A percentile compares a stretch with the other conserved stretches of the same genome.
Evolutionary conservation across 164 flowering plant species (phyloP).

Genomic region (Cinnamomum chago): DNA sequence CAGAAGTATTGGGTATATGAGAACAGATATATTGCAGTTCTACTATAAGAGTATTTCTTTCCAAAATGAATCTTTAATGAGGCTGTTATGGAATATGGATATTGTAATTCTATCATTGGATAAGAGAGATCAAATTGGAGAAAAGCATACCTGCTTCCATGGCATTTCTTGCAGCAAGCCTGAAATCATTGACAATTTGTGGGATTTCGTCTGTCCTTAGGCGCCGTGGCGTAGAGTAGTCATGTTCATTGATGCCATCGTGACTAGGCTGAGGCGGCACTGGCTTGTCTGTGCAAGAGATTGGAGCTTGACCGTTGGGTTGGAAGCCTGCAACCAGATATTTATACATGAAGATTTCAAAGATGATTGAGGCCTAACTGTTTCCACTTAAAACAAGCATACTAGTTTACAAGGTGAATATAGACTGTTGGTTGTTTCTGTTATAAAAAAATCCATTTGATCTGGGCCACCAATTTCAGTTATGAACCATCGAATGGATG

Average conservation of each 20-base stretch:
- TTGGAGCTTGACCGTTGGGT: slow-evolving; percentile 16
- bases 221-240: slow-evolving; percentile 10
- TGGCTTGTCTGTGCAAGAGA: slow-evolving; percentile 18
- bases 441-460: too few relatives aligned
- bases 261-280: slow-evolving; percentile 8
- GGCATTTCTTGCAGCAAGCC: slow-evolving; percentile 29
- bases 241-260: not conserved
- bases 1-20: not conserved
- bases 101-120: not conserved
- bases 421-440: too few relatives aligned
- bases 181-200: slow-evolving; percentile 23
- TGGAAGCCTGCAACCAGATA: slow-evolving; percentile 12
- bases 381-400: not conserved
- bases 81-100: too few relatives aligned
- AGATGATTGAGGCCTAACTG: not conserved
- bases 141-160: slow-evolving; percentile 12
- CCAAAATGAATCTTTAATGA: not conserved
- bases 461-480: not conserved
- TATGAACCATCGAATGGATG: not conserved
- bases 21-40: not conserved
- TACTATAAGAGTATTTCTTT: too few relatives aligned
- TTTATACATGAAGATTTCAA: not conserved
- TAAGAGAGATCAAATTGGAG: not conserved
- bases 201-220: slow-evolving; percentile 28
- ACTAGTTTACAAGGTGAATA: not conserved